These are phyloP conservation scores for Alternaria longipes DNA, from an alignment of 2,329 filamentous ascomycete genomes.

Conservation along the genomic window DNA sequence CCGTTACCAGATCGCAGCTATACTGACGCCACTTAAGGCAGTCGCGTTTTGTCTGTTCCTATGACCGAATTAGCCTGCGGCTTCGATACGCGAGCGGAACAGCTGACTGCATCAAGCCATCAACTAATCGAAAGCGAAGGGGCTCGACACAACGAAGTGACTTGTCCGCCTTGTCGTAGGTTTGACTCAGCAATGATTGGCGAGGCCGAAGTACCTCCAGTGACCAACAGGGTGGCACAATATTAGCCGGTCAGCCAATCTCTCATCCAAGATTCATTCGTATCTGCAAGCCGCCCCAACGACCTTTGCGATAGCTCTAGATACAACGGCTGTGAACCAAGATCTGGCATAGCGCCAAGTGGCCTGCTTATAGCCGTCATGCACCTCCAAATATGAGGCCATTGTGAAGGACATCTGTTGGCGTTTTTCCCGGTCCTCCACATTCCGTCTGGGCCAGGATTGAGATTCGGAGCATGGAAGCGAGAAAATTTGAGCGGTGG, in stretches of 20 bases:
- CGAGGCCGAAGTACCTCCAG: slow-evolving; percentile 2
- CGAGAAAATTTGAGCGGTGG: not conserved
- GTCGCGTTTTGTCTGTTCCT: not conserved
- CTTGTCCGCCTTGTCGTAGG: not conserved
- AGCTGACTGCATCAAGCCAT: slow-evolving; percentile 3
- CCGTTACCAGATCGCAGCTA: slow-evolving; percentile 2
- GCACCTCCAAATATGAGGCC: not conserved
- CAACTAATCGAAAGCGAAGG: not conserved
- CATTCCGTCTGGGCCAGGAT: not conserved
- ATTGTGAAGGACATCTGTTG: not conserved
- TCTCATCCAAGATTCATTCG: slow-evolving; percentile 8
- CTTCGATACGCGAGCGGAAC: slow-evolving; percentile 12
- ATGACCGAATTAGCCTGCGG: not conserved
- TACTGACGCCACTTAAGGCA: not conserved
- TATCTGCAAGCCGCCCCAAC: slow-evolving; percentile 9
- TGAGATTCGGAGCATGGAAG: not conserved
- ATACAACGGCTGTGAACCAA: not conserved
- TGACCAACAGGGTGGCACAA: slow-evolving; percentile 7
- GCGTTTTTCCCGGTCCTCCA: not conserved
- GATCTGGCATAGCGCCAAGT: not conserved
- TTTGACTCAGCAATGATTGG: not conserved
- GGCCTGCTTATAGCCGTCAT: slow-evolving; percentile 6
- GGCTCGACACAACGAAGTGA: not conserved
- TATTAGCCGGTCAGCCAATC: slow-evolving; percentile 27
- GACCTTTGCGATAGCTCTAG: not conserved